Percentiles rank a stretch among this genome's conserved stretches.
Conservation (phyloP, 371 early-diverging fungal genomes). For the Apophysomyces elegans region DNA sequence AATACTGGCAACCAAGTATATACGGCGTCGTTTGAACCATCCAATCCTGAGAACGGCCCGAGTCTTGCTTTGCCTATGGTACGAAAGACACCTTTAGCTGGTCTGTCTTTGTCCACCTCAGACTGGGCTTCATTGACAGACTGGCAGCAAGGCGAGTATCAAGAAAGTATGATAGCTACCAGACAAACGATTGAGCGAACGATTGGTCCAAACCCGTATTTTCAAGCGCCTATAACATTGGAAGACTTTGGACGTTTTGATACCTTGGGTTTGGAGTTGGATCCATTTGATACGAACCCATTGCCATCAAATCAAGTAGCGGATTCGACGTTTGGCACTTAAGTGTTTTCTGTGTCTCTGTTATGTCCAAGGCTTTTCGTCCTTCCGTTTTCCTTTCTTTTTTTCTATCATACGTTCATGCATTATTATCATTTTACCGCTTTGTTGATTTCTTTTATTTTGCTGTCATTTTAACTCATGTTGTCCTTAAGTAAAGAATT, state of each 20-base stretch:
- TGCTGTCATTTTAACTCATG: no score
- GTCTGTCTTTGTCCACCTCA: not conserved
- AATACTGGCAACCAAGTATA: not conserved
- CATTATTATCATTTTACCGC: not conserved
- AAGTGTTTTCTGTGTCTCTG: not conserved
- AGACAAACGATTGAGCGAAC: conserved; percentile 1
- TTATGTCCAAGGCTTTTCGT: not conserved
- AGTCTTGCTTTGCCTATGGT: not conserved
- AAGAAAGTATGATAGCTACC: not conserved
- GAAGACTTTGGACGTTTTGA: not conserved
- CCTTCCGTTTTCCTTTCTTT: not conserved
- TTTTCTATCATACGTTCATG: not conserved
- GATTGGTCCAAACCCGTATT: not conserved
- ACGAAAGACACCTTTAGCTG: conserved; percentile 1
- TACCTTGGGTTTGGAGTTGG: not conserved
- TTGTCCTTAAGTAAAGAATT: no score
- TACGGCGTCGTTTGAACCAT: not conserved
- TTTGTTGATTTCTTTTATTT: no score
- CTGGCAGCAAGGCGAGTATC: not conserved
- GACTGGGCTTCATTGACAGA: conserved; percentile 4
- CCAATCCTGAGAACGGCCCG: not conserved
- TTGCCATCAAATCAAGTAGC: not conserved
- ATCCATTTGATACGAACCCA: not conserved
- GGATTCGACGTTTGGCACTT: not conserved
- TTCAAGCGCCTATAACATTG: not conserved